Percentiles rank a stretch among this genome's conserved stretches.
phyloP scores from a whole-genome alignment of 2,329 filamentous ascomycete genomes.

The Dactylellina drechsleri region DNA sequence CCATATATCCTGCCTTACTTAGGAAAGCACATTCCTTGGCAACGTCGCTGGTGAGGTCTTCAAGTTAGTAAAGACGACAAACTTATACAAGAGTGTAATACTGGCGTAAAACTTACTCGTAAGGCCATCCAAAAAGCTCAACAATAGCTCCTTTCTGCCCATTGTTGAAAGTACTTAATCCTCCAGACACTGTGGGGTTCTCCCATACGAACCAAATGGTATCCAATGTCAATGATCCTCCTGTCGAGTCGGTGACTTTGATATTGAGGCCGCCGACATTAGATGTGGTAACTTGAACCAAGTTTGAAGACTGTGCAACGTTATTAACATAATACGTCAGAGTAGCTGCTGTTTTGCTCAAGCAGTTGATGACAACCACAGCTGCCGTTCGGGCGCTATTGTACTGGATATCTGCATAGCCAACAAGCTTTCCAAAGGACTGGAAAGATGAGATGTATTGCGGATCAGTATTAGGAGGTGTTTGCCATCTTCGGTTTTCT shows the following conservation, averaged over 20 bases:
- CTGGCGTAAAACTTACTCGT: slow-evolving; percentile 28
- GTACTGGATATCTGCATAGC: slow-evolving; percentile 60
- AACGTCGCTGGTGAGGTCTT: slow-evolving; percentile 56
- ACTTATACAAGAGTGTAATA: background rate
- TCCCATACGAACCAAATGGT: slow-evolving; percentile 59
- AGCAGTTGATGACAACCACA: slow-evolving; percentile 58
- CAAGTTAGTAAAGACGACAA: background rate
- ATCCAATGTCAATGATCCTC: slow-evolving; percentile 58
- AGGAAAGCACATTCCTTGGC: slow-evolving; percentile 59
- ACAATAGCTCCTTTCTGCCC: slow-evolving; percentile 60
- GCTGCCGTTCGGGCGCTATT: slow-evolving; percentile 58
- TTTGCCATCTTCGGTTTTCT: slow-evolving; percentile 59
- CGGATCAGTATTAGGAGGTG: slow-evolving; percentile 56
- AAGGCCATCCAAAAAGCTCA: slow-evolving; percentile 60
- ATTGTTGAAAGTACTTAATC: slow-evolving; percentile 57
- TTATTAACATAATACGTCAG: slow-evolving; percentile 57
- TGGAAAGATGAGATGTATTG: slow-evolving; percentile 58
- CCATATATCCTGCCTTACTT: slow-evolving; percentile 60
- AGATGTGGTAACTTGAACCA: slow-evolving; percentile 56
- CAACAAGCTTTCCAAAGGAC: slow-evolving; percentile 58
- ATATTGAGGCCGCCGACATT: slow-evolving; percentile 55
- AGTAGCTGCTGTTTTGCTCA: slow-evolving; percentile 57
- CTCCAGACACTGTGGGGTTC: slow-evolving; percentile 56
- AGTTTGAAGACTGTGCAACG: slow-evolving; percentile 55
- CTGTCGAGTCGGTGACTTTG: slow-evolving; percentile 56